Evolutionary conservation across 1,284 basidiomycete genomes (phyloP), one percentile per base, ranked within the genome.

Genomic region (Wallemia mellicola): DNA sequence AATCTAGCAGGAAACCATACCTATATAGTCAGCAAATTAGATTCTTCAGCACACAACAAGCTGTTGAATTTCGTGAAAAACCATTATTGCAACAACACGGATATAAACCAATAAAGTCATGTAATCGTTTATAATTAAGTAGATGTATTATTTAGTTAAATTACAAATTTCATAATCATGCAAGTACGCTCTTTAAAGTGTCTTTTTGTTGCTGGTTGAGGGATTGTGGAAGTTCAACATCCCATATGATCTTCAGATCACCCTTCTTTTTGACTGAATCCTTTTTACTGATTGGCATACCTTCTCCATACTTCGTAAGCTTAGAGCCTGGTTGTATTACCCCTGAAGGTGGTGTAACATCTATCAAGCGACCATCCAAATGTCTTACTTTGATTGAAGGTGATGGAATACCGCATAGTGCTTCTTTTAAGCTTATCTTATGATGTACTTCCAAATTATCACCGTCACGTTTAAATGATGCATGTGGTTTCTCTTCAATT

Each of bases 211-310:
- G 70, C 2, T 76, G 68, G 3, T 82, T 82, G 61, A 94, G 67
- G 30, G 77, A 73, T 48, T 79, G 76, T 0, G 89, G 89, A 77
- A 94, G 92, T 28, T 77, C 73, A 26, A 92, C 76, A 60, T 89
- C 80, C 82, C 86, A 86, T 62, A 76, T 77, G 58, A 92, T 76
- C 57, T 84, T 73, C 59, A 94, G 69, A 71, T 94, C 85, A 1
- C 89, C 89, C 71, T 83, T 84, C 64, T 74, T 77, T 72, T 77
- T 78, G 60, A 73, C 72, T 58, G 73, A 74, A n/a, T 79, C 80
- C 60, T 81, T 81, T 70, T 85, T 87, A 61, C 86, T 76, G 48
- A 88, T 79, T 1, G 88, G 87, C 88, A 94, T 92, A 15, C 89
- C 91, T 69, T 91, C 85, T 1, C 79, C 82, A 1, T 72, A 59